Evolutionary conservation across 495 filamentous ascomycete genomes (phyloP).

Genomic region (Xylaria bambusicola): DNA sequence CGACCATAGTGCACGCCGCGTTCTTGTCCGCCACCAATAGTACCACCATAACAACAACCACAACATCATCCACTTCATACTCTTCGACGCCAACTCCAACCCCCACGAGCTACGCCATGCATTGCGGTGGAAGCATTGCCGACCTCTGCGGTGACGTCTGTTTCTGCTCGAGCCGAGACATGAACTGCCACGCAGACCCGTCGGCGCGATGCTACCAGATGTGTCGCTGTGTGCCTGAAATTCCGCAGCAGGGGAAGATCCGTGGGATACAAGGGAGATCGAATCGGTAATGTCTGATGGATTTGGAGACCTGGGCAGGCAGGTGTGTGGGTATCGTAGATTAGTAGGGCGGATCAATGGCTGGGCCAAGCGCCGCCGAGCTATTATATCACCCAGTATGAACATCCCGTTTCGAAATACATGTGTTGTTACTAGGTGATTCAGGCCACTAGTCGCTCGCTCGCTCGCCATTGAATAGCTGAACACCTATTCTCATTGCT

Average conservation of each 20-base stretch:
- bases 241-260: not conserved
- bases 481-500: too few species aligned
- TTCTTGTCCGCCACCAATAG: not conserved
- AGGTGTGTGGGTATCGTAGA: too few species aligned
- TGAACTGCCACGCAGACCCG: conserved; percentile 29
- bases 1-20: not conserved
- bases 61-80: not conserved
- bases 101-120: conserved; percentile 16
- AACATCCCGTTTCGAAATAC: too few species aligned
- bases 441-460: too few species aligned
- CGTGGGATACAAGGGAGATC: too few species aligned
- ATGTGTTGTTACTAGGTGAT: too few species aligned
- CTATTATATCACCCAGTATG: too few species aligned
- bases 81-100: not conserved
- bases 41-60: conserved; percentile 4
- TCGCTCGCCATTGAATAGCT: too few species aligned
- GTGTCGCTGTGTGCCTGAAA: conserved; percentile 18
- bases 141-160: conserved; percentile 26
- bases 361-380: too few species aligned
- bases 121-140: conserved; percentile 25
- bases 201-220: conserved; percentile 28
- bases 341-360: too few species aligned
- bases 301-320: too few species aligned
- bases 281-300: too few species aligned
- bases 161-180: conserved; percentile 13